A percentile compares a stretch with the other conserved stretches of the same genome.
phyloP scores from a whole-genome alignment of 768 basidiomycete genomes.

The Phallus indusiatus region DNA sequence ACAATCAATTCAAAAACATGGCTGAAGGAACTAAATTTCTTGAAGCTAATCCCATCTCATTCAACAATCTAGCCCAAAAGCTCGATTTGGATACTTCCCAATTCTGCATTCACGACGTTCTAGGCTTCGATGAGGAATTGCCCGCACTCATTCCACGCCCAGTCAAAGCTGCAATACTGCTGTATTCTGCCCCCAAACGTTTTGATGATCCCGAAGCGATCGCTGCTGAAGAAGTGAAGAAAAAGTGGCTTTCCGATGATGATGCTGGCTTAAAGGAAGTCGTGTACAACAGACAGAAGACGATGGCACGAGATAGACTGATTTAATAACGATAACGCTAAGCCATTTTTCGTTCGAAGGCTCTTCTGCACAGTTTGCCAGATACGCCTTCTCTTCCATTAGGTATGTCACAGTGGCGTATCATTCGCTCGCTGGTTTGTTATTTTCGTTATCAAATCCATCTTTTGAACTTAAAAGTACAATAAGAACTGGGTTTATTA shows the following conservation, averaged over 20 bases:
- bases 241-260: background rate
- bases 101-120: conserved; percentile 1
- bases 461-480: too few species aligned
- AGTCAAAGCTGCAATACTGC: background rate
- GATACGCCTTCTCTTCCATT: conserved; percentile 1
- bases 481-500: background rate
- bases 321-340: background rate
- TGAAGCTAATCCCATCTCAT: background rate
- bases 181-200: background rate
- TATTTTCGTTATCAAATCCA: background rate
- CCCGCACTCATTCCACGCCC: conserved; percentile 4
- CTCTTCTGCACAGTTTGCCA: background rate
- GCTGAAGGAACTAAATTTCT: background rate
- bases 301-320: background rate
- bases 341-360: background rate
- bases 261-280: background rate
- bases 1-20: background rate
- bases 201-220: background rate
- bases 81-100: background rate
- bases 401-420: background rate
- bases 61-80: background rate
- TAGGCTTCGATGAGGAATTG: conserved; percentile 6
- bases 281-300: background rate
- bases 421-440: background rate
- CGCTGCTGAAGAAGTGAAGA: background rate